Evolutionary conservation across 2,329 filamentous ascomycete genomes (phyloP), one percentile per base, ranked within the genome.

Genomic region (Fusarium proliferatum): DNA sequence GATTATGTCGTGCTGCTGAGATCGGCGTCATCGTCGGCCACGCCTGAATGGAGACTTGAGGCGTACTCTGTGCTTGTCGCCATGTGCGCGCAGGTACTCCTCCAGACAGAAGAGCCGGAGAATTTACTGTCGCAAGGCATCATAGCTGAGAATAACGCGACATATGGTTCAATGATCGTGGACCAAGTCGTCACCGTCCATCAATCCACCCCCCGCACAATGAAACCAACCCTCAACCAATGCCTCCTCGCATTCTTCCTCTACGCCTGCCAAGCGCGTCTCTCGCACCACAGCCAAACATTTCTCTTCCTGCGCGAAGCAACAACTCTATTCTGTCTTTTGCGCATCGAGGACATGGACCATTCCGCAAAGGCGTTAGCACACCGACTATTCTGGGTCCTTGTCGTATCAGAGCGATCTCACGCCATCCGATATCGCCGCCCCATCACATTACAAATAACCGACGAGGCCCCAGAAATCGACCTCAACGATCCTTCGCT

Each of bases 361-460:
- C 69, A 78, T 5, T 39, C 61, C 4, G 73, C 76, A 15, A 71
- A 66, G 4, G 65, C 67, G 0, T 69, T 86, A n/a, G 77, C 80
- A 2, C 77, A 80, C 46, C 75, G 83, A 8, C 78, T 86, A 5
- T 86, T 85, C 72, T 86, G 84, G 84, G 83, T 86, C 3, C 69
- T 85, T 1, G 75, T 85, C 9, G 78, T 85, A 16, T 85, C 84
- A 8, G 84, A 86, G 67, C 72, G 84, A 21, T 85, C 83, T 0
- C 84, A 86, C 64, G 84, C 82, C 9, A 85, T 86, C 41, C 81
- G 84, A 19, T 86, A 85, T 69, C 80, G 83, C 4, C 80, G 84
- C 2, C 84, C 84, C 9, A 82, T 84, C 42, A 85, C 84, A 2
- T 75, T 86, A 11, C 83, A 85, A 59, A 81, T 86, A 57, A 85